phyloP scores from a whole-genome alignment of 805 yeast genomes.

The Metschnikowia kunwiensis region DNA sequence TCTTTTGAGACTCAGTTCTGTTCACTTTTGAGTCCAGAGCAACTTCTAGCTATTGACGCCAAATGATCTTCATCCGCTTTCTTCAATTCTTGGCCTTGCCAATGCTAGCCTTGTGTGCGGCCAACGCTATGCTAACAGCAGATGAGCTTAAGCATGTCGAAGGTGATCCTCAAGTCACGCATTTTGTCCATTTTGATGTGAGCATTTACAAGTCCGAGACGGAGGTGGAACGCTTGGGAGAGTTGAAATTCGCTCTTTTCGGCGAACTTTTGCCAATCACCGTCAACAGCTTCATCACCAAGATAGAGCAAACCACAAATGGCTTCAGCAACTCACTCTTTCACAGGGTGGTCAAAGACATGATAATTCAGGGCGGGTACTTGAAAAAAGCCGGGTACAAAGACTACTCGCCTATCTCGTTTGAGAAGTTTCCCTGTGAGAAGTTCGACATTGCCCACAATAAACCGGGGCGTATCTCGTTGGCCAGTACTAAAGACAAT shows the following conservation, averaged over 20 bases:
- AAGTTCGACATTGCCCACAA: conserved; percentile 25
- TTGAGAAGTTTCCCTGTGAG: conserved; percentile 28
- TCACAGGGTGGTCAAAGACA: conserved; percentile 36
- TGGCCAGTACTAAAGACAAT: conserved; percentile 26
- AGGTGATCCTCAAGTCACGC: conserved; percentile 51
- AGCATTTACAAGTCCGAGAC: conserved; percentile 23
- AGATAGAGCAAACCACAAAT: conserved; percentile 28
- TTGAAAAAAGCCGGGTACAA: conserved; percentile 13
- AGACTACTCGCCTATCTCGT: conserved; percentile 23
- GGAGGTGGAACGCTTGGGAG: conserved; percentile 31
- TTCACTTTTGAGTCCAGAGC: background rate
- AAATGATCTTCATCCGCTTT: conserved; percentile 7
- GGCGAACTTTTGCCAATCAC: conserved; percentile 24
- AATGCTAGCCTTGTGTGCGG: conserved; percentile 6
- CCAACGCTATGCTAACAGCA: conserved; percentile 9
- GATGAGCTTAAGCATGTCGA: conserved; percentile 22
- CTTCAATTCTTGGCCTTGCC: conserved; percentile 7
- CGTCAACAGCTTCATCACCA: conserved; percentile 32
- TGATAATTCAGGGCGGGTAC: conserved; percentile 42
- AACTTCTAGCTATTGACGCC: too few species aligned
- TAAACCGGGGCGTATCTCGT: conserved; percentile 31
- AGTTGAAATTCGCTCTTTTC: conserved; percentile 27
- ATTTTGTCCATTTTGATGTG: conserved; percentile 42
- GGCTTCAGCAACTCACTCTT: conserved; percentile 24
- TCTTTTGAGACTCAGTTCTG: background rate